Evolutionary conservation across 148 eudicot genomes (phyloP).

Genomic region (Nepenthes gracilis): DNA sequence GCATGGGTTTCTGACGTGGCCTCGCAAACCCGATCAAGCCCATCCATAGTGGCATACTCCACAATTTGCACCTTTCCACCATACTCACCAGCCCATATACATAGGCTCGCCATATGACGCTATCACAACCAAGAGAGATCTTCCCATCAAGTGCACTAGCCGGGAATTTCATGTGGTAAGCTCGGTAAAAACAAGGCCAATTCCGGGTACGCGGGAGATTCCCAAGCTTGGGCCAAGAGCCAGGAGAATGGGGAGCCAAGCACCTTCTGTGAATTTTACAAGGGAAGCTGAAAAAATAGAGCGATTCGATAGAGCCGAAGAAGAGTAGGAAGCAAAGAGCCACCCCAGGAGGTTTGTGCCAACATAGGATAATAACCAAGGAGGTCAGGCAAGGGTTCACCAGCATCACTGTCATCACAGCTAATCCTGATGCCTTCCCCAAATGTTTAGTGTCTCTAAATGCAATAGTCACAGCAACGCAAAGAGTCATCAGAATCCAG

Average conservation of each 20-base stretch:
- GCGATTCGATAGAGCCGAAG: too few relatives aligned
- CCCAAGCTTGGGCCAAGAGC: too few relatives aligned
- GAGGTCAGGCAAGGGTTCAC: slow-evolving; percentile 92
- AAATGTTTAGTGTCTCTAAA: slow-evolving; percentile 82
- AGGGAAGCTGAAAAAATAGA: slow-evolving; percentile 90
- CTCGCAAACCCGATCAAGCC: too few relatives aligned
- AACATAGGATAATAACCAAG: slow-evolving; percentile 70
- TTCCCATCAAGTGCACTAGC: too few relatives aligned
- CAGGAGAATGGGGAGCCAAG: too few relatives aligned
- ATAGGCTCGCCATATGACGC: too few relatives aligned
- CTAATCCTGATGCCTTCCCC: slow-evolving; percentile 94
- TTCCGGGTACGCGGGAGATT: too few relatives aligned
- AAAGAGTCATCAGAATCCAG: slow-evolving; percentile 82
- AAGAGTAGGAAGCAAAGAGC: slow-evolving; percentile 58
- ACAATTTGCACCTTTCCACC: too few relatives aligned
- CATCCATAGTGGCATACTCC: too few relatives aligned
- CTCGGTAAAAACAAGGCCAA: slow-evolving; percentile 76
- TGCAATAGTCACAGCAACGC: slow-evolving; percentile 81
- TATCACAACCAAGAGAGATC: too few relatives aligned
- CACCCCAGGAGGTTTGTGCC: slow-evolving; percentile 73
- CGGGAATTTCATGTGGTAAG: slow-evolving; percentile 83
- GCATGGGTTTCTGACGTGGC: too few relatives aligned
- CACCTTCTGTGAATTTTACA: slow-evolving; percentile 71
- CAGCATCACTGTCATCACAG: slow-evolving; percentile 89
- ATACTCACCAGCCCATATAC: too few relatives aligned